phyloP scores from a whole-genome alignment of 169 alveolate species.

The Haemoproteus tartakovskyi region DNA sequence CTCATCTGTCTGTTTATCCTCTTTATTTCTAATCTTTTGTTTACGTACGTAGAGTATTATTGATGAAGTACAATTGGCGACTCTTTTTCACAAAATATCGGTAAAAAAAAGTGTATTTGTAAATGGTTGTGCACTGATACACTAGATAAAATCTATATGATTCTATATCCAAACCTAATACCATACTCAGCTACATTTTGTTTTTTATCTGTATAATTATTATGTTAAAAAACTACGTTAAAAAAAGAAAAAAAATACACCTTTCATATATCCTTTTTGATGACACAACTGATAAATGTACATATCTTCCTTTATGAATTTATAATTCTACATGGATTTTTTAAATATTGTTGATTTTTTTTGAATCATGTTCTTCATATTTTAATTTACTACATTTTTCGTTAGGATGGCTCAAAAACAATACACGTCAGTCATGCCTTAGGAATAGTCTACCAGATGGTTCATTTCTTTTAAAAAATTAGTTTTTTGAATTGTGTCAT shows the following conservation, averaged over 20 bases:
- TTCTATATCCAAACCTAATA: too few relatives aligned
- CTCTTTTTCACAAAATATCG: conserved; percentile 50
- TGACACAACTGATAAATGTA: neutral
- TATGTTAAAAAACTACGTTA: neutral
- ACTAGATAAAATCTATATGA: neutral
- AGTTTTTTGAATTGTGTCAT: too few relatives aligned
- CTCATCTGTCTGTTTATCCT: too few relatives aligned
- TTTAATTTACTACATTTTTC: neutral
- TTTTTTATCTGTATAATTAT: too few relatives aligned
- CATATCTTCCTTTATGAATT: too few relatives aligned
- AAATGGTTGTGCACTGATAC: neutral
- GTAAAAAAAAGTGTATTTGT: conserved; percentile 2
- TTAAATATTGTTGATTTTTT: neutral
- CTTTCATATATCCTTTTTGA: neutral
- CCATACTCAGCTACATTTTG: neutral
- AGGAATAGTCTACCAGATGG: conserved; percentile 39
- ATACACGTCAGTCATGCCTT: conserved; percentile 10
- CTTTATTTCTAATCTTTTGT: neutral
- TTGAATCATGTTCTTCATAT: neutral
- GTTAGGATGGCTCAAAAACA: conserved; percentile 39
- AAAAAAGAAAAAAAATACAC: neutral
- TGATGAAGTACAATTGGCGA: conserved; percentile 23
- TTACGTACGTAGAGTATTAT: conserved; percentile 14
- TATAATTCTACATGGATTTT: too few relatives aligned
- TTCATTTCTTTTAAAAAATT: neutral